phyloP scores from a whole-genome alignment of 441 rosid genomes.

The Erodium chrysanthum region DNA sequence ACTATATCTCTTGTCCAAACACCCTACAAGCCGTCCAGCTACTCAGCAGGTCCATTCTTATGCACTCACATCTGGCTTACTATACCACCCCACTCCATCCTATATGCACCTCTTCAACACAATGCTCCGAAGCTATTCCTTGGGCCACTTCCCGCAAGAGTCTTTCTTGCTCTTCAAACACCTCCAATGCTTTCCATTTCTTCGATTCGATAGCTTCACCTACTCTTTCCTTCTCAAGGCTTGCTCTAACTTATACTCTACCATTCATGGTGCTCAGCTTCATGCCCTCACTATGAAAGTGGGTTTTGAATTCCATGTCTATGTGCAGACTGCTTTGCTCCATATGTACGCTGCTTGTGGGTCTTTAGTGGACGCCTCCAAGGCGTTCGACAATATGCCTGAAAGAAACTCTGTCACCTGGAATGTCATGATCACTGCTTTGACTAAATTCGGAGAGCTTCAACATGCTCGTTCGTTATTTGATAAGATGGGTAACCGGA shows the following conservation, averaged over 20 bases:
- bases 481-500: not conserved
- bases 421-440: constrained; percentile 1
- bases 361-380: constrained; percentile 26
- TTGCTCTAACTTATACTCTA: constrained; percentile 29
- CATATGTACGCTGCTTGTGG: constrained; percentile 32
- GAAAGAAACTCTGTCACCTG: not conserved
- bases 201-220: constrained; percentile 58
- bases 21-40: constrained; percentile 11
- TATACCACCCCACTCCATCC: constrained; percentile 14
- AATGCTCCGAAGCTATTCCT: constrained; percentile 54
- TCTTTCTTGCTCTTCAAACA: constrained; percentile 44
- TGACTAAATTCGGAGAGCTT: not conserved
- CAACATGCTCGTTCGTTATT: not conserved
- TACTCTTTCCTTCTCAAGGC: constrained; percentile 57
- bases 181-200: constrained; percentile 28
- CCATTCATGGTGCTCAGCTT: constrained; percentile 39
- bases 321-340: constrained; percentile 61
- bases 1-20: constrained; percentile 26
- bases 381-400: constrained; percentile 17
- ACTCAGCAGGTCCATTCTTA: no score
- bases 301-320: constrained; percentile 55
- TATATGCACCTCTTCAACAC: constrained; percentile 37
- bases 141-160: constrained; percentile 28
- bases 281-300: constrained; percentile 45
- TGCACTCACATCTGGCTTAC: no score